Percentiles rank a stretch among this genome's conserved stretches.
Evolutionary conservation across 1,139 yeast genomes (phyloP).

Genomic region (Nakaseomyces delphensis): DNA sequence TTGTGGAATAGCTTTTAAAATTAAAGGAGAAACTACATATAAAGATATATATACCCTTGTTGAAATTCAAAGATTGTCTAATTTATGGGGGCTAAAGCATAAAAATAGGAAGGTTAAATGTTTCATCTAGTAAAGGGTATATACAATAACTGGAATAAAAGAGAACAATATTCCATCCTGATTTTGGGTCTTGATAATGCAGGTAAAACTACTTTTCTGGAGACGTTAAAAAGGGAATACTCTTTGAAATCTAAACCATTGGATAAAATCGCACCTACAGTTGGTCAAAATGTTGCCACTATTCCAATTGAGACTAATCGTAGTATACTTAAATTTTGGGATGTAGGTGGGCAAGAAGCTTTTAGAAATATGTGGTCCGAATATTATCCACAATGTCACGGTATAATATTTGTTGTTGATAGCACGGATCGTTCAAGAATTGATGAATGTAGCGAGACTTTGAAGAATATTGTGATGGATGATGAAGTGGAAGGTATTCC

Average conservation of each 20-base stretch:
- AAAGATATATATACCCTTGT: too few species aligned
- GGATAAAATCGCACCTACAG: slow-evolving; percentile 54
- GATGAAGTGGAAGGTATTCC: slow-evolving; percentile 72
- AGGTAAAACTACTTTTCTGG: slow-evolving; percentile 82
- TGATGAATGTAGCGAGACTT: slow-evolving; percentile 64
- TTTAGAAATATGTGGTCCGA: slow-evolving; percentile 79
- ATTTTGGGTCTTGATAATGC: slow-evolving; percentile 92
- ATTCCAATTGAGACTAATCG: slow-evolving; percentile 41
- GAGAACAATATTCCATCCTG: slow-evolving; percentile 63
- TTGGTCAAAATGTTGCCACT: slow-evolving; percentile 63
- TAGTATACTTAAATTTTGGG: slow-evolving; percentile 77
- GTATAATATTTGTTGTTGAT: slow-evolving; percentile 84
- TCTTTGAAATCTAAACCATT: slow-evolving; percentile 31
- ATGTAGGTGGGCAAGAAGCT: slow-evolving; percentile 86
- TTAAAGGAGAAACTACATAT: too few species aligned
- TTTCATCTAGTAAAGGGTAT: slow-evolving; percentile 58
- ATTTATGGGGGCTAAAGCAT: too few species aligned
- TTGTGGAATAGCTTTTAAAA: too few species aligned
- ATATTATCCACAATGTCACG: slow-evolving; percentile 80
- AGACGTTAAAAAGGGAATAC: slow-evolving; percentile 48
- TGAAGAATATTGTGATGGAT: slow-evolving; percentile 35
- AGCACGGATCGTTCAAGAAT: slow-evolving; percentile 77
- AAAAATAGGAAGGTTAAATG: slow-evolving; percentile 38
- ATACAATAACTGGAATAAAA: slow-evolving; percentile 46
- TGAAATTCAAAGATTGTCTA: too few species aligned